Percentiles rank a stretch among this genome's conserved stretches.
phyloP scores from a whole-genome alignment of 1,284 basidiomycete genomes.

The Phellinidium pouzarii region DNA sequence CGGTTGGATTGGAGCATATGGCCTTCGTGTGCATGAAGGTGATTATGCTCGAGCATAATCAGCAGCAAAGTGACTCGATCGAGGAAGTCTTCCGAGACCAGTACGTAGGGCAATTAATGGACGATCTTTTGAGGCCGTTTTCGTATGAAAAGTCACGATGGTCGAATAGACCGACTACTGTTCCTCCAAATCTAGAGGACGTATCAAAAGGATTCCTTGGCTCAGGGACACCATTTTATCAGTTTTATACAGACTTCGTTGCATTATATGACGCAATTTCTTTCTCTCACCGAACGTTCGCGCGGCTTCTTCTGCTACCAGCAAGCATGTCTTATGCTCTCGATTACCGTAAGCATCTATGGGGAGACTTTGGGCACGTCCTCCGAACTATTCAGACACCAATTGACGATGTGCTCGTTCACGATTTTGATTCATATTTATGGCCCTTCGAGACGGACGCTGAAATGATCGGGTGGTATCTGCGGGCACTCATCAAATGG shows the following conservation, averaged over 20 bases:
- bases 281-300: slow-evolving; percentile 77
- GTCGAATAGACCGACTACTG: slow-evolving; percentile 17
- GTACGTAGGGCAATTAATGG: slow-evolving; percentile 53
- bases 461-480: slow-evolving; percentile 60
- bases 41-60: slow-evolving; percentile 88
- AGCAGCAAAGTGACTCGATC: slow-evolving; percentile 43
- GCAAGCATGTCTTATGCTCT: slow-evolving; percentile 67
- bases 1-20: slow-evolving; percentile 46
- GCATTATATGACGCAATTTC: slow-evolving; percentile 88
- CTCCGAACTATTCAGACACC: slow-evolving; percentile 50
- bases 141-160: slow-evolving; percentile 28
- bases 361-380: slow-evolving; percentile 69
- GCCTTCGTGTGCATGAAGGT: slow-evolving; percentile 85
- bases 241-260: slow-evolving; percentile 90
- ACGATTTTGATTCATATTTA: slow-evolving; percentile 54
- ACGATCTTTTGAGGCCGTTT: slow-evolving; percentile 51
- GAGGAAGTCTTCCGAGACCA: slow-evolving; percentile 70
- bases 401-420: slow-evolving; percentile 40
- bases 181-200: slow-evolving; percentile 43
- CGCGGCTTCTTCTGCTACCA: slow-evolving; percentile 70
- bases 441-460: slow-evolving; percentile 65
- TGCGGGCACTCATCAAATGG: slow-evolving; percentile 43
- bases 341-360: slow-evolving; percentile 84
- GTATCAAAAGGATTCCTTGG: slow-evolving; percentile 61
- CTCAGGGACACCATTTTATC: slow-evolving; percentile 75